A percentile compares a stretch with the other conserved stretches of the same genome.
These are phyloP conservation scores for Passalora sequoiae DNA, from an alignment of 2,329 filamentous ascomycete genomes.

Conservation along the genomic window DNA sequence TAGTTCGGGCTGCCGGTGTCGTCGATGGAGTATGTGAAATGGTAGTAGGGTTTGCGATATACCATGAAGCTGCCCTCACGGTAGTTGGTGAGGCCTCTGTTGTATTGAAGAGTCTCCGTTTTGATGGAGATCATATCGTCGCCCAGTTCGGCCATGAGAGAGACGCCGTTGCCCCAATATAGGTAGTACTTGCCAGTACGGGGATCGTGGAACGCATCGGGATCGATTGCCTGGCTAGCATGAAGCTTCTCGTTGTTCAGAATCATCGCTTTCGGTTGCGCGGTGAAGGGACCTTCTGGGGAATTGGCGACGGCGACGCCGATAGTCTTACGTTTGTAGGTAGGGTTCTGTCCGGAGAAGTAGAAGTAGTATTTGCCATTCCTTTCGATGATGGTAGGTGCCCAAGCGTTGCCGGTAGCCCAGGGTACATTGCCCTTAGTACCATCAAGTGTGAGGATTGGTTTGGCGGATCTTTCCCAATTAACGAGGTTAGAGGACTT, in stretches of 20 bases:
- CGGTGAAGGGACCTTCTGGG: conserved; percentile 27
- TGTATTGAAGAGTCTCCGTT: conserved; percentile 30
- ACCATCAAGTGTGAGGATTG: conserved; percentile 46
- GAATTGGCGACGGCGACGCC: conserved; percentile 26
- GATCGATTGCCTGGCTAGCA: conserved; percentile 28
- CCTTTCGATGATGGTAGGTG: conserved; percentile 26
- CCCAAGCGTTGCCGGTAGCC: conserved; percentile 38
- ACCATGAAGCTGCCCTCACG: conserved; percentile 43
- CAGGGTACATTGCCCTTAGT: conserved; percentile 39
- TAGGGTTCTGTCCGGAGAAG: conserved; percentile 30
- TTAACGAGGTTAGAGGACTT: conserved; percentile 41
- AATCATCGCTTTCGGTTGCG: conserved; percentile 25
- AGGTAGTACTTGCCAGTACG: conserved; percentile 26
- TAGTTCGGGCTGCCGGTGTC: conserved; percentile 46
- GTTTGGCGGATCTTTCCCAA: conserved; percentile 41
- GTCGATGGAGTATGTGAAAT: conserved; percentile 47
- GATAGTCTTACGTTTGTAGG: conserved; percentile 28
- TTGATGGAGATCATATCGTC: conserved; percentile 47
- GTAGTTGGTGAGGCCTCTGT: conserved; percentile 41
- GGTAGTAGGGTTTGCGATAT: conserved; percentile 44
- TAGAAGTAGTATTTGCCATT: conserved; percentile 31
- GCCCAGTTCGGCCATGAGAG: conserved; percentile 41
- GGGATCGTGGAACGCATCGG: conserved; percentile 26
- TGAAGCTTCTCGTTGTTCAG: conserved; percentile 25
- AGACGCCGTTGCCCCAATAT: conserved; percentile 38